phyloP scores from a whole-genome alignment of 164 flowering plant species.

The Cinnamomum chago region DNA sequence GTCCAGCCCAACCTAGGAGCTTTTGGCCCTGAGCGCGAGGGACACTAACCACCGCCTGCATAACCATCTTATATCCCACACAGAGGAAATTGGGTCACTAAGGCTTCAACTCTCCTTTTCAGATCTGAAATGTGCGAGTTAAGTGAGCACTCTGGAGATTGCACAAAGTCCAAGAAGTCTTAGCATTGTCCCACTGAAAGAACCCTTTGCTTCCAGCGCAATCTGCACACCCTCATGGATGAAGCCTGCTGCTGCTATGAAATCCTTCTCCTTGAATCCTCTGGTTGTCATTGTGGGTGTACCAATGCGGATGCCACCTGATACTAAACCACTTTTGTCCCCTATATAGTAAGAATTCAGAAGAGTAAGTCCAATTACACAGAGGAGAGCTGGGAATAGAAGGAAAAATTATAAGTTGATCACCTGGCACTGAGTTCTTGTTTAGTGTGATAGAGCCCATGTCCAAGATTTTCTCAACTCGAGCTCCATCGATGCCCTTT shows the following conservation, averaged over 20 bases:
- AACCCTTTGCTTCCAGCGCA: constrained; percentile 53
- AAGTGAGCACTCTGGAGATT: constrained; percentile 57
- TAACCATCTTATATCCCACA: constrained; percentile 50
- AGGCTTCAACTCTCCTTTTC: constrained; percentile 59
- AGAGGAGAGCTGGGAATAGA: not conserved
- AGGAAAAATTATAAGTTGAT: constrained; percentile 8
- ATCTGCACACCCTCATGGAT: constrained; percentile 88
- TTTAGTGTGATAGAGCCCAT: constrained; percentile 88
- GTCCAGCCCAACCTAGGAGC: too few relatives aligned
- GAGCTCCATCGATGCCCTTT: constrained; percentile 84
- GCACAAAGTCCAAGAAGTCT: constrained; percentile 65
- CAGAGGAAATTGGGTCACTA: constrained; percentile 73
- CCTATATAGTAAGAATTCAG: constrained; percentile 29
- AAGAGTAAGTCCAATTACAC: not conserved
- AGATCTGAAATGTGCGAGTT: constrained; percentile 44
- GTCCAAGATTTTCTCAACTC: constrained; percentile 88
- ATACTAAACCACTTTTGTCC: constrained; percentile 83
- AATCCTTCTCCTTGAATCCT: constrained; percentile 70
- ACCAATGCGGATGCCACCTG: constrained; percentile 93
- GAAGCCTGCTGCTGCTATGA: constrained; percentile 59
- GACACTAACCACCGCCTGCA: too few relatives aligned
- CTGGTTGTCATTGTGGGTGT: constrained; percentile 96
- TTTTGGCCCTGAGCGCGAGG: too few relatives aligned
- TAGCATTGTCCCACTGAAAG: constrained; percentile 69
- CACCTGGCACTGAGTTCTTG: constrained; percentile 92